A percentile compares a stretch with the other conserved stretches of the same genome.
These are phyloP conservation scores for Dorcoceras hygrometricum DNA, from an alignment of 257 asterid species.

Conservation along the genomic window DNA sequence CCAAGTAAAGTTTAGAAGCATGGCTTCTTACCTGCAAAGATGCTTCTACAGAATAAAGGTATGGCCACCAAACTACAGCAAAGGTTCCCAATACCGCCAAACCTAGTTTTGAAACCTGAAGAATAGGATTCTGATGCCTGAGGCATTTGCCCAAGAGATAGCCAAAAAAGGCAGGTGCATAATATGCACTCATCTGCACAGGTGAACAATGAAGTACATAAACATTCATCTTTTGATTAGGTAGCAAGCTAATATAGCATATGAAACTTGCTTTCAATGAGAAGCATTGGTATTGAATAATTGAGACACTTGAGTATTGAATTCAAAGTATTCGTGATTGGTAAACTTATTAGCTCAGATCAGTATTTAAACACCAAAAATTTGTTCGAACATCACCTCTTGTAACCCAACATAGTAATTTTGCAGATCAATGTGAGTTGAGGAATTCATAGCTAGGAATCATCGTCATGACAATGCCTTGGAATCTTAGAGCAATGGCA, in stretches of 20 bases:
- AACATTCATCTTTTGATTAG: background rate
- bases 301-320: background rate
- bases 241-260: background rate
- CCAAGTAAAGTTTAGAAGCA: constrained; percentile 1
- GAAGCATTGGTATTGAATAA: background rate
- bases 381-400: constrained; percentile 4
- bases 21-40: constrained; percentile 56
- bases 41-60: constrained; percentile 69
- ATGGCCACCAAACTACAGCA: constrained; percentile 87
- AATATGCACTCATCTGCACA: constrained; percentile 88
- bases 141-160: constrained; percentile 88
- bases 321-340: background rate
- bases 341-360: too few species aligned
- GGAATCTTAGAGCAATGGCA: background rate
- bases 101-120: constrained; percentile 69
- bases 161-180: constrained; percentile 91
- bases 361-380: background rate
- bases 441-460: background rate
- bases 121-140: constrained; percentile 54
- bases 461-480: background rate
- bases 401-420: background rate
- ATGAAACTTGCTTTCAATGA: background rate
- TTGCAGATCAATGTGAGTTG: background rate
- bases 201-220: constrained; percentile 17
- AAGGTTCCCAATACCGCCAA: constrained; percentile 81